phyloP scores from a whole-genome alignment of 768 basidiomycete genomes.

The Obba rivulosa region DNA sequence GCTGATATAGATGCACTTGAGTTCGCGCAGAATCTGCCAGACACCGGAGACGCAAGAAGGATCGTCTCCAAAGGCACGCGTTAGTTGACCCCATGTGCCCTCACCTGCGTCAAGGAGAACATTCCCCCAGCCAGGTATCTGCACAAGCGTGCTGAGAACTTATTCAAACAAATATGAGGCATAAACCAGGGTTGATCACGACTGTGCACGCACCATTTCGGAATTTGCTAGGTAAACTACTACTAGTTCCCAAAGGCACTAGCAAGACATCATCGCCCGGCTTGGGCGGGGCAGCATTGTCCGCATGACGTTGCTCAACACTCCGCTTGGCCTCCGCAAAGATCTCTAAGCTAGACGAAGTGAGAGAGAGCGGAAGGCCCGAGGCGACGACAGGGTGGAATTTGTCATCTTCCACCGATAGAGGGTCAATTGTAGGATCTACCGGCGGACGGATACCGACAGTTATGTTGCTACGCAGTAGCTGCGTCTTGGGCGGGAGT shows the following conservation, averaged over 20 bases:
- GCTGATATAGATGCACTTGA: constrained; percentile 80
- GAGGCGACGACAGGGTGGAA: constrained; percentile 25
- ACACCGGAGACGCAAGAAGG: constrained; percentile 31
- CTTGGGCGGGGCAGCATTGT: background rate
- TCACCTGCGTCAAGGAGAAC: constrained; percentile 89
- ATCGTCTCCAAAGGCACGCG: constrained; percentile 64
- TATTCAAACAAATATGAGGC: background rate
- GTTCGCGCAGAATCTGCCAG: constrained; percentile 56
- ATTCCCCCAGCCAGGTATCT: constrained; percentile 65
- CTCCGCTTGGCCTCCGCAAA: constrained; percentile 35
- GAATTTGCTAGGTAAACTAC: constrained; percentile 78
- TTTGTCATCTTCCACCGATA: constrained; percentile 22
- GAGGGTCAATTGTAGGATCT: constrained; percentile 32
- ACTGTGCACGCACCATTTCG: constrained; percentile 62
- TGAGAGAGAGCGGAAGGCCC: constrained; percentile 11
- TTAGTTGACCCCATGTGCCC: constrained; percentile 88
- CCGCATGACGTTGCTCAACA: constrained; percentile 19
- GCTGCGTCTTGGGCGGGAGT: constrained; percentile 41
- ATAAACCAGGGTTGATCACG: background rate
- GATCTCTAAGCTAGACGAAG: constrained; percentile 27
- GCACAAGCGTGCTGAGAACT: constrained; percentile 77
- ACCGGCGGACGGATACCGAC: constrained; percentile 44
- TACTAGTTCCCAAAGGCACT: constrained; percentile 83
- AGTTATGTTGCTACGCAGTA: constrained; percentile 37
- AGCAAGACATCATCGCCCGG: constrained; percentile 63